Conservation (phyloP, 805 yeast species). For the Tetrapisispora namnaoensis region DNA sequence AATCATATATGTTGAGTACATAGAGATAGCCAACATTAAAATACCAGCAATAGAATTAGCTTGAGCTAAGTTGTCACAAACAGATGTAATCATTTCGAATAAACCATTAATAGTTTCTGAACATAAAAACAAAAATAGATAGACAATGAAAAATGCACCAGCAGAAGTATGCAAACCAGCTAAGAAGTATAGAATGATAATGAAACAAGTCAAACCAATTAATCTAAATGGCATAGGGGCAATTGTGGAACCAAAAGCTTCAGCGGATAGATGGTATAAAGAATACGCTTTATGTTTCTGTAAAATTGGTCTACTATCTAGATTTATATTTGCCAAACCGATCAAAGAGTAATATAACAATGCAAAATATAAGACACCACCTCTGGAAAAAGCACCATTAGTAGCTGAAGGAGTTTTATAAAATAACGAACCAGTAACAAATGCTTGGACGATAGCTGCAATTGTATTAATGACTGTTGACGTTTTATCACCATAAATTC, state of each 20-base stretch:
- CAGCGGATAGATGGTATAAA: slow-evolving; percentile 65
- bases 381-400: slow-evolving; percentile 51
- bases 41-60: slow-evolving; percentile 53
- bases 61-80: slow-evolving; percentile 36
- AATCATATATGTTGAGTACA: slow-evolving; percentile 55
- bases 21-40: slow-evolving; percentile 36
- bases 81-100: slow-evolving; percentile 45
- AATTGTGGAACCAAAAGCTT: slow-evolving; percentile 51
- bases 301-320: slow-evolving; percentile 48
- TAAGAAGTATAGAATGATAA: slow-evolving; percentile 48
- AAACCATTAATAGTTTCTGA: slow-evolving; percentile 28
- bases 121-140: slow-evolving; percentile 30
- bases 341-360: slow-evolving; percentile 43
- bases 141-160: slow-evolving; percentile 45
- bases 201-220: slow-evolving; percentile 35
- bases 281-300: slow-evolving; percentile 65
- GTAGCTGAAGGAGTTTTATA: slow-evolving; percentile 43
- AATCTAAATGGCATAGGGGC: slow-evolving; percentile 57
- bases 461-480: slow-evolving; percentile 27
- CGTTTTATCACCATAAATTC: slow-evolving; percentile 50
- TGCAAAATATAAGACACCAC: slow-evolving; percentile 53
- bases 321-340: slow-evolving; percentile 40
- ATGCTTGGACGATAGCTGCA: slow-evolving; percentile 41
- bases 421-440: slow-evolving; percentile 55
- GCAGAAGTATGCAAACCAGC: slow-evolving; percentile 39